Evolutionary conservation across 495 filamentous ascomycete genomes (phyloP).

Genomic region (Aspergillus indologenus): DNA sequence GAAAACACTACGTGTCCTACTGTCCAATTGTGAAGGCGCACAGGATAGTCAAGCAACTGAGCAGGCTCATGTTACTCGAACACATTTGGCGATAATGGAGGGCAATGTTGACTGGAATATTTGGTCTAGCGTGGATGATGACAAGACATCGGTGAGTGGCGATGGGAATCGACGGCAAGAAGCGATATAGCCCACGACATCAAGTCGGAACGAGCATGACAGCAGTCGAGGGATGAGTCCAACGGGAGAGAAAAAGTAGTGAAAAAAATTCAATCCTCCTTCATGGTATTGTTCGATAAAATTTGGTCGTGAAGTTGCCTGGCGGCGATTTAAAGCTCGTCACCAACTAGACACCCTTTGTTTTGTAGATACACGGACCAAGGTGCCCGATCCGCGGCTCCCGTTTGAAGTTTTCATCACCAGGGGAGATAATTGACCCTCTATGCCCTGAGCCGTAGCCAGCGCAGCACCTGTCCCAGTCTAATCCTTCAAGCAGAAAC

Average conservation of each 20-base stretch:
- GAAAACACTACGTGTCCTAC: too few species aligned
- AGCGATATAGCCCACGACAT: background rate
- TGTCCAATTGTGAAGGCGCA: too few species aligned
- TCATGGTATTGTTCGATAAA: constrained; percentile 44
- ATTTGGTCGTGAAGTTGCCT: constrained; percentile 45
- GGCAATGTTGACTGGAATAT: too few species aligned
- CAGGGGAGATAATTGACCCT: constrained; percentile 22
- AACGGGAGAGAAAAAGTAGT: constrained; percentile 21
- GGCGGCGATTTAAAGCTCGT: constrained; percentile 42
- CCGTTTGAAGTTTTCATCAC: constrained; percentile 33
- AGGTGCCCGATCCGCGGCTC: constrained; percentile 20
- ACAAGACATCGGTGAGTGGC: too few species aligned
- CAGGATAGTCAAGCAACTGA: too few species aligned
- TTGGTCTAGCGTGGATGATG: too few species aligned
- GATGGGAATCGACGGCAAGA: too few species aligned
- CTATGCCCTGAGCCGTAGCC: constrained; percentile 34
- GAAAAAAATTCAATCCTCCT: constrained; percentile 19
- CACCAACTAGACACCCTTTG: constrained; percentile 45
- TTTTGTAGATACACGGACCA: constrained; percentile 34
- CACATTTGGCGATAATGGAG: too few species aligned
- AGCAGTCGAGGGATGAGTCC: constrained; percentile 1
- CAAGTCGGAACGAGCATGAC: background rate
- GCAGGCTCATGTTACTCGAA: too few species aligned
- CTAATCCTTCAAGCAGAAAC: constrained; percentile 33
- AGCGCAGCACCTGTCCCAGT: constrained; percentile 35